phyloP scores from a whole-genome alignment of 257 asterid genomes.

The Jaltomata sinuosa region DNA sequence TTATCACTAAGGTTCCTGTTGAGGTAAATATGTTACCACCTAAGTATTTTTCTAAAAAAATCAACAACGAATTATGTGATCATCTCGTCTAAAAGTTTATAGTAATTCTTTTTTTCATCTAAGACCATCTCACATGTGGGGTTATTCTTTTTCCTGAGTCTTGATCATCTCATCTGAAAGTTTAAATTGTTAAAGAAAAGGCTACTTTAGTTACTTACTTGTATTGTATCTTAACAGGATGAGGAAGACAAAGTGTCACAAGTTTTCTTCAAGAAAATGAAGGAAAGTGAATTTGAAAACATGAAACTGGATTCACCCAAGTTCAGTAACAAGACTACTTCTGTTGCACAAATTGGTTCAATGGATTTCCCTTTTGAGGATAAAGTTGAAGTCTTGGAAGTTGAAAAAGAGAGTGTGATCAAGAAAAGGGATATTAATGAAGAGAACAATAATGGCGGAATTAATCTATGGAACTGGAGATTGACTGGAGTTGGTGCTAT shows the following conservation, averaged over 20 bases:
- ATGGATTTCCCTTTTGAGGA: slow-evolving; percentile 29
- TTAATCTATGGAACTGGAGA: slow-evolving; percentile 53
- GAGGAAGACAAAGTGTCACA: slow-evolving; percentile 51
- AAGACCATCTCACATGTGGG: too few species aligned
- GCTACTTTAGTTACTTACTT: neutral
- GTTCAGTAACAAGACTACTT: slow-evolving; percentile 8
- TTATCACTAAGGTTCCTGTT: neutral
- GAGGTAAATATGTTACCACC: neutral
- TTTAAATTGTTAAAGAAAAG: neutral
- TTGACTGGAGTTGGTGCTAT: slow-evolving; percentile 64
- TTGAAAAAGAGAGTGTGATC: slow-evolving; percentile 11
- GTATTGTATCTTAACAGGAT: neutral
- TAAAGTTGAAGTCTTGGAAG: slow-evolving; percentile 9
- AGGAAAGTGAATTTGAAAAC: slow-evolving; percentile 61
- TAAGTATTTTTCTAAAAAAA: neutral
- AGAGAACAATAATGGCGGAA: slow-evolving; percentile 14
- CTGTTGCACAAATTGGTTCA: slow-evolving; percentile 25
- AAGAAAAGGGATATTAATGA: neutral
- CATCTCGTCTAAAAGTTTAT: neutral
- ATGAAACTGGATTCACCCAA: slow-evolving; percentile 65
- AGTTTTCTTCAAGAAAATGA: slow-evolving; percentile 72
- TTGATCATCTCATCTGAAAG: too few species aligned
- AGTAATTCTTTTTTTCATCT: too few species aligned
- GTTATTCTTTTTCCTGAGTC: neutral
- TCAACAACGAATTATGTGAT: neutral